These are phyloP conservation scores for Mortierella sp. DNA, from an alignment of 371 early-diverging fungal genomes.

Conservation along the genomic window DNA sequence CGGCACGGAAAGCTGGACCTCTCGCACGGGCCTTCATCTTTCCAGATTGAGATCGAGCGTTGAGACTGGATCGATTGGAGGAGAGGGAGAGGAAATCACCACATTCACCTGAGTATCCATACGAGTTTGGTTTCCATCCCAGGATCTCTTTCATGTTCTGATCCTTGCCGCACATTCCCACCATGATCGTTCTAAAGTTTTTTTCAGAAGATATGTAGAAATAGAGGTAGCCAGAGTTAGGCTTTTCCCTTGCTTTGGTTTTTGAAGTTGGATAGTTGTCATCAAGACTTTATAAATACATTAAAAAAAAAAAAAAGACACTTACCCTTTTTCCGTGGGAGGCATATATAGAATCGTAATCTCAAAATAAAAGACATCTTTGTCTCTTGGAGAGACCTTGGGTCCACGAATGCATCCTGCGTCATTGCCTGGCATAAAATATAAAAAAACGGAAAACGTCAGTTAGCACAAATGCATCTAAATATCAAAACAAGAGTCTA, in stretches of 20 bases:
- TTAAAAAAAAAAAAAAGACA: no score
- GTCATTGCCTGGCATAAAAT: conserved; percentile 17
- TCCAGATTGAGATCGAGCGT: conserved; percentile 43
- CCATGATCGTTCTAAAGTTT: conserved; percentile 25
- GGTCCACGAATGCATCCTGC: conserved; percentile 51
- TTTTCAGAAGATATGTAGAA: no score
- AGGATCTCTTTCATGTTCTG: conserved; percentile 29
- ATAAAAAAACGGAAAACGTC: background rate
- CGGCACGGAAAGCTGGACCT: conserved; percentile 31
- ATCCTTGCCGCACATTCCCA: conserved; percentile 46
- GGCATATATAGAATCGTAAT: conserved; percentile 48
- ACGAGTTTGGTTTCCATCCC: conserved; percentile 39
- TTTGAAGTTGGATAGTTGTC: no score
- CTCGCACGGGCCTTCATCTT: conserved; percentile 52
- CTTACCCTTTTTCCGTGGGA: conserved; percentile 29
- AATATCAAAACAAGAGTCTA: no score
- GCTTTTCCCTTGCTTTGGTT: conserved; percentile 18
- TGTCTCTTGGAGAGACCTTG: conserved; percentile 44
- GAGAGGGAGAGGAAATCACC: conserved; percentile 47
- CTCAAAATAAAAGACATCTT: conserved; percentile 50
- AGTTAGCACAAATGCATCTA: background rate
- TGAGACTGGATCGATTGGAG: conserved; percentile 30
- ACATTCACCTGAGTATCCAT: conserved; percentile 37
- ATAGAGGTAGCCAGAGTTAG: conserved; percentile 7
- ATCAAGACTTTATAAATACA: no score